Conservation (phyloP, 208 protist species). For the Naegleria gruberi region DNA sequence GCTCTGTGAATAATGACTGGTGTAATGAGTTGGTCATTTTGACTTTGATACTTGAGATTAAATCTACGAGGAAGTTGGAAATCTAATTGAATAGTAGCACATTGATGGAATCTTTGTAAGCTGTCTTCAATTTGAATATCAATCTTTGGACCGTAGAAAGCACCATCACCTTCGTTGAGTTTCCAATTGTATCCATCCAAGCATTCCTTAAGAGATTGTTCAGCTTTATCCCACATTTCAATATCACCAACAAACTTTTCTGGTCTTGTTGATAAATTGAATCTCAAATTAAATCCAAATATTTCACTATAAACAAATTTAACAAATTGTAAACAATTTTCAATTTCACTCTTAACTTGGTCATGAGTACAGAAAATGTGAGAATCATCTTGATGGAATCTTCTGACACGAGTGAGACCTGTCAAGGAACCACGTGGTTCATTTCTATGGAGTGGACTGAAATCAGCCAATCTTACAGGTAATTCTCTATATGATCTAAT, state of each 20-base stretch:
- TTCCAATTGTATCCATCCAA: constrained; percentile 27
- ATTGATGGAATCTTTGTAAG: constrained; percentile 41
- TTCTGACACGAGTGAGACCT: constrained; percentile 76
- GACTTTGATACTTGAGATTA: constrained; percentile 38
- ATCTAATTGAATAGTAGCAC: constrained; percentile 57
- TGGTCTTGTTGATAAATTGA: constrained; percentile 69
- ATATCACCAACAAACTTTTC: constrained; percentile 67
- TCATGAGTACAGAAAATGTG: constrained; percentile 85
- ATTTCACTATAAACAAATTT: constrained; percentile 70
- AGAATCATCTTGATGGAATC: constrained; percentile 89
- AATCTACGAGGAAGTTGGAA: constrained; percentile 55
- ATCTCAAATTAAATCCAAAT: constrained; percentile 51
- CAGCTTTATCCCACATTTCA: constrained; percentile 59
- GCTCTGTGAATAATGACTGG: constrained; percentile 46
- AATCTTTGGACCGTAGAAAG: constrained; percentile 61
- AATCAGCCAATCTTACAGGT: constrained; percentile 76
- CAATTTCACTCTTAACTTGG: constrained; percentile 49
- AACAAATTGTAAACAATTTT: constrained; percentile 58
- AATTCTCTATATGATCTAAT: constrained; percentile 73
- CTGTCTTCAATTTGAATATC: constrained; percentile 45
- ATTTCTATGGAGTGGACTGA: constrained; percentile 84
- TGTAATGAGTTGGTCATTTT: constrained; percentile 23
- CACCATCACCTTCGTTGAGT: constrained; percentile 49
- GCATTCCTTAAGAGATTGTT: constrained; percentile 25
- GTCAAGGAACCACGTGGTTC: constrained; percentile 75